Evolutionary conservation across 2,329 filamentous ascomycete species (phyloP), one percentile per base, ranked within the genome.

Genomic region (Aspergillus versicolor): DNA sequence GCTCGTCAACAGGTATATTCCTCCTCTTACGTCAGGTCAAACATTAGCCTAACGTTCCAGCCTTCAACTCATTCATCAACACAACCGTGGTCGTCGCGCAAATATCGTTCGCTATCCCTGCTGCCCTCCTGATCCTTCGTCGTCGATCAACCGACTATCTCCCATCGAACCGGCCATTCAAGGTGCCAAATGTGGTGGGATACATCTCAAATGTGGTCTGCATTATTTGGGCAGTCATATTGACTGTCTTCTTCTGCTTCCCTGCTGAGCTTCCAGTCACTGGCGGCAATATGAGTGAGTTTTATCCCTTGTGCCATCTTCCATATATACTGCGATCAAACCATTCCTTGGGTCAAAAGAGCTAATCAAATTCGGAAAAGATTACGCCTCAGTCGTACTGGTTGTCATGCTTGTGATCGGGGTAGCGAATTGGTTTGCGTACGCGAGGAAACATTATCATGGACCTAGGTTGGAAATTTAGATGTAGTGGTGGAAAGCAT

Each of bases 11-110:
- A 6, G 64, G 64, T 66, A 57, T 4, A n/a, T 21, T 4, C 15
- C 8, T 6, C 7, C 12, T 34, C 24, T 52, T 27, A 24, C 11
- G 4, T 17, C 7, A 34, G 8, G 27, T 5, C 19, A 48, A n/a
- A 51, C 24, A 22, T n/a, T 30, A 58, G 27, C 49, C 17, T 38
- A 27, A 11, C 32, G 12, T 40, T 5, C 22, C 27, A 65, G 63
- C 63, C 12, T 66, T 66, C 59, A 66, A 65, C 45, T 61, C 64
- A 32, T 66, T 66, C 53, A 66, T 66, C 27, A 56, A 57, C 42
- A 62, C 63, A 13, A 65, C 63, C 3, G 63, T 65, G 12, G 57
- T 65, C 21, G 59, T 65, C 37, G 64, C 63, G 3, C 64, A 66
- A 27, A 61, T 66, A 37, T 66, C 64, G 41, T 65, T 51, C 46